Percentiles rank a stretch among this genome's conserved stretches.
phyloP scores from a whole-genome alignment of 2,329 filamentous ascomycete species.

The Venturia effusa region DNA sequence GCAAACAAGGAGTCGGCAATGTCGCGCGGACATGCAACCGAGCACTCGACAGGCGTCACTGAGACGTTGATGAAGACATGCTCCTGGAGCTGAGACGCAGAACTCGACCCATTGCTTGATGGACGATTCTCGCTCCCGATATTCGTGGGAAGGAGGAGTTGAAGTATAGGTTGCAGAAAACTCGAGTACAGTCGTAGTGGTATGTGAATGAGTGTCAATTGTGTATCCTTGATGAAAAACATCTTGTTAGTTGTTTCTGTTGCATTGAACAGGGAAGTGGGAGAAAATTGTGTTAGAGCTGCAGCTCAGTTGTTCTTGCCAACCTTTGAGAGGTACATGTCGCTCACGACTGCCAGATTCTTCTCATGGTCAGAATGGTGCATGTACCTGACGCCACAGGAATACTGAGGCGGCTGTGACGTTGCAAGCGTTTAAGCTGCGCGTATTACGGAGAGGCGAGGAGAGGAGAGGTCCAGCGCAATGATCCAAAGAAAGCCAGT shows the following conservation, averaged over 20 bases:
- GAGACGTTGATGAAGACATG: conserved; percentile 90
- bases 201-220: conserved; percentile 81
- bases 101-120: conserved; percentile 7
- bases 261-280: neutral
- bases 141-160: conserved; percentile 60
- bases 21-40: conserved; percentile 71
- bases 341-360: neutral
- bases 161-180: conserved; percentile 80
- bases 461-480: neutral
- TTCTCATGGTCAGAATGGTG: neutral
- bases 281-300: neutral
- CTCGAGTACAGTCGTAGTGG: conserved; percentile 65
- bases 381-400: neutral
- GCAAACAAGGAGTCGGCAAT: conserved; percentile 67
- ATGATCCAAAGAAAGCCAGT: neutral
- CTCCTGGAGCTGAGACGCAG: conserved; percentile 23
- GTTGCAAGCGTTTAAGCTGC: neutral
- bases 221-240: conserved; percentile 57
- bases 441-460: neutral
- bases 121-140: conserved; percentile 26
- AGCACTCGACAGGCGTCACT: conserved; percentile 85
- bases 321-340: neutral
- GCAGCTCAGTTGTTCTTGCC: neutral
- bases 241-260: conserved; percentile 23
- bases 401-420: neutral